Evolutionary conservation across 352 stramenopile species (phyloP), one percentile per base, ranked within the genome.

Genomic region (Globisporangium cylindrosporum): DNA sequence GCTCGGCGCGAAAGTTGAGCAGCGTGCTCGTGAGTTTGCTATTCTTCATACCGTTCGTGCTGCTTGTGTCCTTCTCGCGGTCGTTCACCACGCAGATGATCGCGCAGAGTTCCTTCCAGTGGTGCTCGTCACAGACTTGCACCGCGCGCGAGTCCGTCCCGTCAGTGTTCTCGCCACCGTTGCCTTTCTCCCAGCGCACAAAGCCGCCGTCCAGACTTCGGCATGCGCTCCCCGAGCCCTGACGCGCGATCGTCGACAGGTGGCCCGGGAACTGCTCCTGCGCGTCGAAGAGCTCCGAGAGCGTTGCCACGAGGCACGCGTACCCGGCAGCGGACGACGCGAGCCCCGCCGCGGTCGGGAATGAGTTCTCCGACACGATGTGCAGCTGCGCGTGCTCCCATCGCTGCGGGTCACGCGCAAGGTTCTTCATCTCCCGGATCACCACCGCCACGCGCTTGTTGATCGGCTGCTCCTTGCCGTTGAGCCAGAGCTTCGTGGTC

Each of bases 261-360:
- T 99, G 84, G n/a, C 93, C 94, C 0, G 81, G 74, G 72, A 97
- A 98, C 29, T 84, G 73, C 70, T 99, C 89, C 22, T 93, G 64
- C 8, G 90, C 87, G 12, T 86, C 70, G 62, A 97, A 98, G 32
- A 98, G 80, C 73, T 98, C 73, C 0, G 94, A 84, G 58, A 99
- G 76, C 14, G 93, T 84, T 24, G 89, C 84, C 7, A 99, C 97
- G 15, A 98, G 85, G 73, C 89, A 97, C 27, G 94, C 93, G 64
- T 99, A 99, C n/a, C 98, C 98, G 0, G 98, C 97, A 4, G 98
- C 98, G 36, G 94, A 99, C 10, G 94, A 99, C 58, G 98, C 98
- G 48, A 99, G 90, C 15, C 98, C 98, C 1, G 97, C 97, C 6
- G 97, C 97, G 4, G 97, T 99, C 4, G 98, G 98, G 77, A 99